Percentiles rank a stretch among this genome's conserved stretches.
phyloP scores from a whole-genome alignment of 495 filamentous ascomycete species.

The Xylaria flabelliformis region DNA sequence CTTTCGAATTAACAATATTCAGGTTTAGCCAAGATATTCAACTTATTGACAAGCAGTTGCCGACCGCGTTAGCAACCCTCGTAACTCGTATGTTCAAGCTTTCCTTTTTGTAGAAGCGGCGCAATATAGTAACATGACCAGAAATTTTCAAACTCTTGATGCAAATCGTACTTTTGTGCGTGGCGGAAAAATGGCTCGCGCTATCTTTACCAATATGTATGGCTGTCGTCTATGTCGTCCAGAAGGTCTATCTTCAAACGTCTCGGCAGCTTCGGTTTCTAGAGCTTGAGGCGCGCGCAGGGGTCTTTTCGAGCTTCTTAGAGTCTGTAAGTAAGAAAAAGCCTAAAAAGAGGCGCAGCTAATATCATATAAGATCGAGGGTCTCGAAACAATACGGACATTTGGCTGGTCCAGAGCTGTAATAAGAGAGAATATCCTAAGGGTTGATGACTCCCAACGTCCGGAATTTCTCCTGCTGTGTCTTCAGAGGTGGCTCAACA shows the following conservation, averaged over 20 bases:
- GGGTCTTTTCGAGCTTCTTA: constrained; percentile 49
- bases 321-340: constrained; percentile 44
- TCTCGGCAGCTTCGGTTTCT: constrained; percentile 64
- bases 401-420: constrained; percentile 54
- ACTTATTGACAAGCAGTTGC: constrained; percentile 33
- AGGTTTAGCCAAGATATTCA: constrained; percentile 38
- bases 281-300: constrained; percentile 61
- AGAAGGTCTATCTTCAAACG: constrained; percentile 62
- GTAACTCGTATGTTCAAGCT: constrained; percentile 33
- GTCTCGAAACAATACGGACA: constrained; percentile 57
- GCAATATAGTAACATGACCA: neutral
- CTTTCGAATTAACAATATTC: neutral
- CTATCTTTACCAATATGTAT: constrained; percentile 42
- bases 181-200: constrained; percentile 37
- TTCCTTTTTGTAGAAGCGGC: neutral
- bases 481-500: constrained; percentile 60
- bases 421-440: constrained; percentile 51
- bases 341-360: neutral
- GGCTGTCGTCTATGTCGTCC: constrained; percentile 52
- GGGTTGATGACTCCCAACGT: constrained; percentile 58
- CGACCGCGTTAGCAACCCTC: constrained; percentile 30
- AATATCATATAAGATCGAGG: constrained; percentile 33
- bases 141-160: constrained; percentile 39
- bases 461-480: constrained; percentile 56
- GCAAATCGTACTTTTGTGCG: constrained; percentile 42